phyloP scores from a whole-genome alignment of 1,139 yeast genomes.

The Blastobotrys apis region DNA sequence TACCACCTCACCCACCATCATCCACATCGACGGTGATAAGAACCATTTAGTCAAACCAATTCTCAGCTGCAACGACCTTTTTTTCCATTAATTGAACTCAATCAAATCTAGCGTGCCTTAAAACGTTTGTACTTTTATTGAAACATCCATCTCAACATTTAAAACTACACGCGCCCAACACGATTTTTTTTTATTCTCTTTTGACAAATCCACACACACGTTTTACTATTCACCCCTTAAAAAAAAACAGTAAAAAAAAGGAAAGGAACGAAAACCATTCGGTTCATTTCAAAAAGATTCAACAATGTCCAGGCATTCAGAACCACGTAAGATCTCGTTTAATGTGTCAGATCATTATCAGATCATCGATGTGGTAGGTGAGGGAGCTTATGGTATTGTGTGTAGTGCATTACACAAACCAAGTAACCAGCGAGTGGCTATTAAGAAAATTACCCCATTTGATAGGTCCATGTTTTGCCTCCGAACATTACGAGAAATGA shows the following conservation, averaged over 20 bases:
- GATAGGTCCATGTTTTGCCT: constrained; percentile 89
- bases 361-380: constrained; percentile 82
- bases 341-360: constrained; percentile 87
- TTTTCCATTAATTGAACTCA: no score
- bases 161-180: neutral
- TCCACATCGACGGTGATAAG: no score
- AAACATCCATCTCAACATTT: neutral
- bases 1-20: no score
- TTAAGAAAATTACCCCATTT: constrained; percentile 91
- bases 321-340: constrained; percentile 57
- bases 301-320: constrained; percentile 11
- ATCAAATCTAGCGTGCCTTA: no score
- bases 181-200: neutral
- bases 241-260: constrained; percentile 2
- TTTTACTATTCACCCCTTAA: neutral
- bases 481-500: constrained; percentile 84
- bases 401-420: constrained; percentile 91
- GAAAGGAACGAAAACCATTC: no score
- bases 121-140: no score
- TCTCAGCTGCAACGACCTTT: no score
- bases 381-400: constrained; percentile 98
- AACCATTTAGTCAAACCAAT: no score
- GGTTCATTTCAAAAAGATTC: neutral
- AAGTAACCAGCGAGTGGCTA: constrained; percentile 85
- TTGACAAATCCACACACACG: neutral